phyloP scores from a whole-genome alignment of 106 monocot species.

The Triglochin maritima region DNA sequence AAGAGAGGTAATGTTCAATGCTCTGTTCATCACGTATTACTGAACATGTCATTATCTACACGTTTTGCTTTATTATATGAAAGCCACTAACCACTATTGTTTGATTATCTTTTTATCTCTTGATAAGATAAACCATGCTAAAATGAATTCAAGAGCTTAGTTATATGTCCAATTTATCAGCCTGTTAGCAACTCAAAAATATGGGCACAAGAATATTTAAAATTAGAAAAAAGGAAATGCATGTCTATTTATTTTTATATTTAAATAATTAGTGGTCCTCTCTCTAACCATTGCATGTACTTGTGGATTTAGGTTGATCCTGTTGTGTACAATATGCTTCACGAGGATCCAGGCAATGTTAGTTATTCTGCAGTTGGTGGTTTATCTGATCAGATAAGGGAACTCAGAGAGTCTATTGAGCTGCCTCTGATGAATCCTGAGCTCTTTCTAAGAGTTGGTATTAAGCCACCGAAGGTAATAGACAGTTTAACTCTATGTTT shows the following conservation, averaged over 20 bases:
- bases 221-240: no score
- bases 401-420: constrained; percentile 82
- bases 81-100: no score
- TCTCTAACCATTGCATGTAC: background rate
- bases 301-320: constrained; percentile 66
- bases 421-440: constrained; percentile 78
- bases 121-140: no score
- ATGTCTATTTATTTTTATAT: no score
- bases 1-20: constrained; percentile 47
- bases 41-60: no score
- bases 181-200: no score
- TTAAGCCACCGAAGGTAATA: constrained; percentile 92
- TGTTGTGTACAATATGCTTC: constrained; percentile 92
- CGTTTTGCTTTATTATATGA: no score
- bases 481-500: background rate
- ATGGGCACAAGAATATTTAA: no score
- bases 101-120: no score
- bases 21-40: no score
- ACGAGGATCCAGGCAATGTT: constrained; percentile 88
- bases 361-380: constrained; percentile 92
- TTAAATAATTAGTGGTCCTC: background rate
- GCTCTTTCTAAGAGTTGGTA: constrained; percentile 44
- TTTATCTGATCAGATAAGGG: constrained; percentile 82
- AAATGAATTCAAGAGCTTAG: no score
- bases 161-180: no score